Evolutionary conservation across 768 basidiomycete genomes (phyloP), one percentile per base, ranked within the genome.

Genomic region (Chiua virens): DNA sequence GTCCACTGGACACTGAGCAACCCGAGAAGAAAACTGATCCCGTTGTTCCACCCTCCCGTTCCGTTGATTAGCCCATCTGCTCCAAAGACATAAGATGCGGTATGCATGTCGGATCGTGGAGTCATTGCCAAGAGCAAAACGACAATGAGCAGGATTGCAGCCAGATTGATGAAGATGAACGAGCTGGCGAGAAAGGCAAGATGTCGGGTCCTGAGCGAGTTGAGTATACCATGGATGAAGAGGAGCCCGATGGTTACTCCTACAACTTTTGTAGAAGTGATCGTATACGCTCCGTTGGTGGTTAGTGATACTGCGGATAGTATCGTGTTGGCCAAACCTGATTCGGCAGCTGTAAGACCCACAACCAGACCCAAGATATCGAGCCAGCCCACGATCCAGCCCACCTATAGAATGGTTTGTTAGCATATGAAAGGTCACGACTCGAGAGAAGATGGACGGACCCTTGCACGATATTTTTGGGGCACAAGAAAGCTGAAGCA

Each of bases 61-160:
- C 66, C 68, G 54, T 79, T 77, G 54, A 65, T 56, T n/a, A 73
- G 64, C 23, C 71, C 58, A 7, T 65, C 59, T 20, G 74, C 65
- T 5, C 80, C 80, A 44, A 86, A 86, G 41, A 83, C 77, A 62
- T 82, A 84, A 1, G 64, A 65, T 9, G 80, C 74, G 13, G 75
- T n/a, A 52, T 85, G 81, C n/a, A n/a, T n/a, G n/a, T n/a, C n/a
- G 7, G 67, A 67, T 9, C 75, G 67, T 0, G 69, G 70, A 3
- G 79, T 80, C 17, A 65, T 66, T 25, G 71, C 73, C 15, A 75
- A 62, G 18, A 79, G 72, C 14, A 72, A 61, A 50, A 77, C 72
- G 56, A 75, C 70, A 54, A 78, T 72, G 7, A 76, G 60, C 36
- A 75, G 57, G 11, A 73, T 68, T 28, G 68, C 63, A 10, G 73